Conservation (phyloP, 2,329 filamentous ascomycete species). For the Neonectria neomacrospora region DNA sequence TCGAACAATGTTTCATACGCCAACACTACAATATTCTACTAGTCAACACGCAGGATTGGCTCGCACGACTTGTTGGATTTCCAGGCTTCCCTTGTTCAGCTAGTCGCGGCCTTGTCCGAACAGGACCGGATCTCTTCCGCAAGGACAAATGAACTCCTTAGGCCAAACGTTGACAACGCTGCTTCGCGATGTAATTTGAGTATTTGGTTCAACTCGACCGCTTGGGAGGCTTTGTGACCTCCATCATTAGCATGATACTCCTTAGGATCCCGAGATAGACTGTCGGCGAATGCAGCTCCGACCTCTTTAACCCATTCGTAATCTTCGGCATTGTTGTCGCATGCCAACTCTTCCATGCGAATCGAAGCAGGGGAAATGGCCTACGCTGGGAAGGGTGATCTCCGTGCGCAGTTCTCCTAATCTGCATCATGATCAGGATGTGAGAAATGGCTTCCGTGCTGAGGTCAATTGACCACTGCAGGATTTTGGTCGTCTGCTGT, state of each 20-base stretch:
- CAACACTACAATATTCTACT: neutral
- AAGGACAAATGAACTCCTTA: neutral
- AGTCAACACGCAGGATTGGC: neutral
- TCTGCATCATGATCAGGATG: too few species aligned
- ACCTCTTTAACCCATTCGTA: neutral
- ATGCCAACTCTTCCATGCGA: neutral
- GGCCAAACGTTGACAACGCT: neutral
- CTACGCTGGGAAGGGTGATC: neutral
- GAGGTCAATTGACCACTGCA: too few species aligned
- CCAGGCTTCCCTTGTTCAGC: too few species aligned
- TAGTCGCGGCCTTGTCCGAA: neutral
- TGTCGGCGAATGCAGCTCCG: too few species aligned
- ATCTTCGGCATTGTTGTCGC: neutral
- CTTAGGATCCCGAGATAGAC: too few species aligned
- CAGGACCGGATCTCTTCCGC: neutral
- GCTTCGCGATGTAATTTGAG: neutral
- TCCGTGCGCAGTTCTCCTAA: too few species aligned
- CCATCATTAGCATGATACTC: too few species aligned
- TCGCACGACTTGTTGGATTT: neutral
- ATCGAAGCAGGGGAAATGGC: neutral
- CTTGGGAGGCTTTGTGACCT: neutral
- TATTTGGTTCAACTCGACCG: neutral
- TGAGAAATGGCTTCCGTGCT: too few species aligned
- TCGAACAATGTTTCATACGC: too few species aligned
- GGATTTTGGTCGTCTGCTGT: too few species aligned